Evolutionary conservation across 1,284 basidiomycete species (phyloP).

Genomic region (Crocinoboletus sp.): DNA sequence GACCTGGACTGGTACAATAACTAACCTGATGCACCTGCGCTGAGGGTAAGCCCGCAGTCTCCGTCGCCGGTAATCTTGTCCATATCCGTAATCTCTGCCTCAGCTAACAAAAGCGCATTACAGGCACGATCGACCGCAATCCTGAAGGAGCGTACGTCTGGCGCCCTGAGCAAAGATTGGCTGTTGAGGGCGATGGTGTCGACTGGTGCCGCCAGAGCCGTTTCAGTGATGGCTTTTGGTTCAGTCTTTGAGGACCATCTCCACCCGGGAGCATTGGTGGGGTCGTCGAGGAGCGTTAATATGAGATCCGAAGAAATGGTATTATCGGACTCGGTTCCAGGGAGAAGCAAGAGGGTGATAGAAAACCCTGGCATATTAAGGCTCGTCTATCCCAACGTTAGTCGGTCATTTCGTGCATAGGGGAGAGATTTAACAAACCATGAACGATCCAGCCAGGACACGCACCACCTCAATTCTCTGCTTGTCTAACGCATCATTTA

Average conservation of each 20-base stretch:
- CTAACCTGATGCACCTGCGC: slow-evolving; percentile 57
- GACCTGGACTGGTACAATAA: slow-evolving; percentile 30
- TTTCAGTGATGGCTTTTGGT: slow-evolving; percentile 31
- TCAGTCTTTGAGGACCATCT: slow-evolving; percentile 55
- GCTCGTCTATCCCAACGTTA: slow-evolving; percentile 55
- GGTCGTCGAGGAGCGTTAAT: slow-evolving; percentile 75
- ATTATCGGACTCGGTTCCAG: slow-evolving; percentile 38
- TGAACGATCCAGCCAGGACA: slow-evolving; percentile 76
- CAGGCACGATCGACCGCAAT: slow-evolving; percentile 61
- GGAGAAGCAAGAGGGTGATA: slow-evolving; percentile 80
- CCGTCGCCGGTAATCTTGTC: slow-evolving; percentile 77
- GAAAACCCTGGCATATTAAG: slow-evolving; percentile 96
- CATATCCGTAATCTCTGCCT: slow-evolving; percentile 86
- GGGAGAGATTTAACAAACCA: slow-evolving; percentile 52
- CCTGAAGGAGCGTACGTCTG: slow-evolving; percentile 49
- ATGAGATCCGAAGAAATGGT: slow-evolving; percentile 46
- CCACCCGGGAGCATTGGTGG: slow-evolving; percentile 79
- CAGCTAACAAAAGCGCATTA: slow-evolving; percentile 66
- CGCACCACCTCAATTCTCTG: slow-evolving; percentile 59
- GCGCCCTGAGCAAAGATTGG: slow-evolving; percentile 34
- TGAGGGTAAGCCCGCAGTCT: slow-evolving; percentile 83
- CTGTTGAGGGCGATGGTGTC: slow-evolving; percentile 15
- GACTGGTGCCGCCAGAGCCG: slow-evolving; percentile 12
- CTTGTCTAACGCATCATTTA: slow-evolving; percentile 48
- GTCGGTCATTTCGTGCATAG: not conserved